A percentile compares a stretch with the other conserved stretches of the same genome.
phyloP scores from a whole-genome alignment of 2,329 filamentous ascomycete species.

The Fusarium torulosum region DNA sequence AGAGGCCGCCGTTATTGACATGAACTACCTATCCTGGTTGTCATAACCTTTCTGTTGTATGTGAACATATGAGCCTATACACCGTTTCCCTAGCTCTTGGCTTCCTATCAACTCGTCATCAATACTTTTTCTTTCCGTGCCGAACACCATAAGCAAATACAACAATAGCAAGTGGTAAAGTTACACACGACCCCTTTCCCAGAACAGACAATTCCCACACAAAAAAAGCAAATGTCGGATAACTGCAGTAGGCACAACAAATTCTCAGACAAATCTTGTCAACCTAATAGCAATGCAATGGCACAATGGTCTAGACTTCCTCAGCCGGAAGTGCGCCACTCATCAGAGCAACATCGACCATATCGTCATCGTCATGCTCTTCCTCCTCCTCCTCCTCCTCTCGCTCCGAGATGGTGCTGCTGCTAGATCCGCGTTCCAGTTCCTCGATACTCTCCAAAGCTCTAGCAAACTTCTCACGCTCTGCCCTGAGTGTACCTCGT shows the following conservation, averaged over 20 bases:
- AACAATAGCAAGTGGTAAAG: conserved; percentile 7
- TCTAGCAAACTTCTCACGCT: conserved; percentile 61
- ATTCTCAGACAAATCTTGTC: background rate
- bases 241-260: conserved; percentile 1
- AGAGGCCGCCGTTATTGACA: conserved; percentile 5
- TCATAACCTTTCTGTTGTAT: background rate
- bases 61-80: background rate
- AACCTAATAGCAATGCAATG: background rate
- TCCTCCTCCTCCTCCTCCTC: conserved; percentile 30
- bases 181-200: background rate
- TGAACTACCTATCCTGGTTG: background rate
- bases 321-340: conserved; percentile 43
- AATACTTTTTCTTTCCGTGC: conserved; percentile 22
- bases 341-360: conserved; percentile 35
- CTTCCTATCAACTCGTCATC: background rate
- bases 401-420: conserved; percentile 22
- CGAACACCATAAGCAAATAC: conserved; percentile 1
- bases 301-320: conserved; percentile 27
- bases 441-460: conserved; percentile 61
- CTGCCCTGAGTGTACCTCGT: conserved; percentile 58
- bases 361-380: conserved; percentile 28
- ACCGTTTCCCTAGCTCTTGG: background rate
- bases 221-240: background rate
- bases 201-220: background rate
- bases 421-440: conserved; percentile 55